Base-by-base conservation (phyloP, 2,329 filamentous ascomycete genomes). In the Macrophomina tecta region DNA sequence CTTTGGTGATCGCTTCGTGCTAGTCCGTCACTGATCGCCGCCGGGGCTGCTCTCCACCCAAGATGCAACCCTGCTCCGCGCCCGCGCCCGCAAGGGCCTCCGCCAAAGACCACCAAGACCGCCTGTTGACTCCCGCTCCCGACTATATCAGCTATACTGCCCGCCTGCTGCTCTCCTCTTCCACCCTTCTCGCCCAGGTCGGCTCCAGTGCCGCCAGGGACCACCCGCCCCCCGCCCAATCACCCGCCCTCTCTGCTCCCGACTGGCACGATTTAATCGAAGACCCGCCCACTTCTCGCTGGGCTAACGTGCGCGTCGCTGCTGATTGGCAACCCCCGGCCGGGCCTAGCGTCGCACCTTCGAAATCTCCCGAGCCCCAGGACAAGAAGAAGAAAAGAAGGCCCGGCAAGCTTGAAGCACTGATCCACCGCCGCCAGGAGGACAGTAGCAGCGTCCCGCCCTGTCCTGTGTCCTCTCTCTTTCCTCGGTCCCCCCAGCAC, bases 101-200 rank as follows among this genome's bases (percentile, higher is more conserved):
- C 38, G 38, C 53, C 1, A 8, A 36, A 38, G 48, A 16, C 28
- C 4, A 28, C 63, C 34, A 65, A 34, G 30, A 28, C 36, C 32
- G 38, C 36, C 48, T 67, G 48, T 12, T 62, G 30, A 38, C 12
- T 48, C 48, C 65, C 12, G 28, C 23, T 32, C 45, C 64, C 32
- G 45, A 67, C 56, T 67, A 67, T 67, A 67, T 67, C 65, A 67
- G 40, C 56, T 67, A 67, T 67, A 62, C 65, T 11, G 65, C 65
- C 65, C 65, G 30, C 48, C 56, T 67, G 30, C 56, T 67, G 28
- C 55, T 67, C 40, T 18, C 49, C 46, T 67, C 65, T 40, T 62
- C 65, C n/a, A 51, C 52, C 11, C 58, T 67, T 23, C 49, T 67
- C 9, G 65, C 58, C 56, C 40, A 62, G 38, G 46, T 67, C 65